Evolutionary conservation across 768 basidiomycete species (phyloP).

Genomic region (Dendrothele bispora): DNA sequence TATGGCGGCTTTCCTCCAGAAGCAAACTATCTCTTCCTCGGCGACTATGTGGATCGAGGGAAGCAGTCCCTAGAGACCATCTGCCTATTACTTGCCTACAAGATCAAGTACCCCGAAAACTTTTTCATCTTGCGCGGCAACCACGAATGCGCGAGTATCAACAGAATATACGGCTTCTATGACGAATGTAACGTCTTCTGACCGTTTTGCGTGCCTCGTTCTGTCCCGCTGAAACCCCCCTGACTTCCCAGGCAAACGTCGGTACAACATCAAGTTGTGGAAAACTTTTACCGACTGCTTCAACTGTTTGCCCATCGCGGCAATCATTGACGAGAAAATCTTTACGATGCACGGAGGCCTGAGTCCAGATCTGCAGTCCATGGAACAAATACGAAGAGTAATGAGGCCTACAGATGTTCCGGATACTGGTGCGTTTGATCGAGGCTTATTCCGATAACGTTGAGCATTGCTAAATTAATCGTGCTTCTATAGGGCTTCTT

Average conservation of each 20-base stretch:
- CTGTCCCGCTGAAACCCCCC: neutral
- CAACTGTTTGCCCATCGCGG: constrained; percentile 98
- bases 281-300: constrained; percentile 99
- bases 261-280: constrained; percentile 99
- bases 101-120: constrained; percentile 99
- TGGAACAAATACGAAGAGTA: constrained; percentile 99
- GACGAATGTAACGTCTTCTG: constrained; percentile 99
- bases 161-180: constrained; percentile 99
- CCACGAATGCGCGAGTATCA: constrained; percentile 99
- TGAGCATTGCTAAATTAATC: constrained; percentile 5
- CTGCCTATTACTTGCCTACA: constrained; percentile 97
- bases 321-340: constrained; percentile 99
- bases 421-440: constrained; percentile 75
- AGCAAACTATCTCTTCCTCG: constrained; percentile 99
- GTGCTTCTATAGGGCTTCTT: constrained; percentile 63
- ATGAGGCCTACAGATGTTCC: constrained; percentile 99
- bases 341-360: constrained; percentile 99
- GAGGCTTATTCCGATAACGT: constrained; percentile 4
- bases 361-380: constrained; percentile 95
- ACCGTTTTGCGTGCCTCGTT: constrained; percentile 31
- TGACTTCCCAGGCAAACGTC: constrained; percentile 80
- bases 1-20: constrained; percentile 99
- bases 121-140: constrained; percentile 99
- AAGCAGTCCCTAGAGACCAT: constrained; percentile 99
- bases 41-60: constrained; percentile 98